Percentiles rank a stretch among this genome's conserved stretches.
These are phyloP conservation scores for Ophiocordyceps polyrhachis-furcata DNA, from an alignment of 2,329 filamentous ascomycete genomes.

Conservation along the genomic window DNA sequence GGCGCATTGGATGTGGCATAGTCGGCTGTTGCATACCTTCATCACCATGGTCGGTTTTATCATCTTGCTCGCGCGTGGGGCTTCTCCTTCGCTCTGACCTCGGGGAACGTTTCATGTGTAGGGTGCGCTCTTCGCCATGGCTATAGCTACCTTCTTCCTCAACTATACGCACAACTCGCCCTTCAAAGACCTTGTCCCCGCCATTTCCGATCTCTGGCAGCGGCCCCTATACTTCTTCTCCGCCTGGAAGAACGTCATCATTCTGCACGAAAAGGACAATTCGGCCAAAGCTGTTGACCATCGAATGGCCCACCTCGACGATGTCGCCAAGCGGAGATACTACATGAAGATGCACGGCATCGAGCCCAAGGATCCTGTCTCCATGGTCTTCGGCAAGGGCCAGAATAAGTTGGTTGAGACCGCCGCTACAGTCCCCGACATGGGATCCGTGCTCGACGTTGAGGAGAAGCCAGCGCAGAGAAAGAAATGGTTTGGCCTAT, in stretches of 20 bases:
- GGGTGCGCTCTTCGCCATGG: slow-evolving; percentile 51
- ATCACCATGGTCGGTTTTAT: slow-evolving; percentile 57
- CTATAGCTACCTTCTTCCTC: slow-evolving; percentile 51
- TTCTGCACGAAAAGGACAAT: slow-evolving; percentile 56
- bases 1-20: slow-evolving; percentile 71
- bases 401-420: slow-evolving; percentile 18
- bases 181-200: slow-evolving; percentile 61
- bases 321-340: slow-evolving; percentile 69
- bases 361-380: slow-evolving; percentile 40
- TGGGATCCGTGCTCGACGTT: slow-evolving; percentile 9
- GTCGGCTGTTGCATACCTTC: slow-evolving; percentile 54
- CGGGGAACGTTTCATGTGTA: slow-evolving; percentile 8
- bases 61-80: neutral
- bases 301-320: slow-evolving; percentile 57
- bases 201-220: slow-evolving; percentile 45
- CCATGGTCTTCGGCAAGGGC: slow-evolving; percentile 21
- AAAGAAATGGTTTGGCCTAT: slow-evolving; percentile 77
- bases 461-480: slow-evolving; percentile 17
- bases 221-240: slow-evolving; percentile 51
- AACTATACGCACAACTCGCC: slow-evolving; percentile 68
- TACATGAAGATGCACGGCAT: slow-evolving; percentile 77
- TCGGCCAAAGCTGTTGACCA: slow-evolving; percentile 50
- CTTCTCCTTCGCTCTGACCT: neutral
- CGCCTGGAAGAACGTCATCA: slow-evolving; percentile 52
- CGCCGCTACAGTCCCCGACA: slow-evolving; percentile 16